Evolutionary conservation across 1,284 basidiomycete species (phyloP), one percentile per base, ranked within the genome.

Genomic region (Vanrija sp.): DNA sequence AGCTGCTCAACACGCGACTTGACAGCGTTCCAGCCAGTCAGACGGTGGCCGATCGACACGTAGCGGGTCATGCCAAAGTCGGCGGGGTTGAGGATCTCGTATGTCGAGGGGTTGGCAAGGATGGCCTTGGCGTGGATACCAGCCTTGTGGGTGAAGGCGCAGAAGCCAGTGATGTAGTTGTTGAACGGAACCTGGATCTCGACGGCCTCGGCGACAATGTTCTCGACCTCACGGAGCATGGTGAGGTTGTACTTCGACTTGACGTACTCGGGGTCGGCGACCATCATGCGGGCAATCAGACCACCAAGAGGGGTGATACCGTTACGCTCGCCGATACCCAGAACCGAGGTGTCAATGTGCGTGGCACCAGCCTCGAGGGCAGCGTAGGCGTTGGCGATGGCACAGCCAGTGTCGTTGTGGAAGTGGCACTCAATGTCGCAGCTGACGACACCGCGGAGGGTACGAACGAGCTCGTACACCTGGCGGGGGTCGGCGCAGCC

Each of bases 81-180:
- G 77, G 95, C 91, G 48, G 91, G 96, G 86, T 89, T 96, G 60
- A 83, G 78, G 56, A 80, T 80, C 73, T 81, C 80, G 69, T 98
- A 99, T 10, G 96, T 99, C 69, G 89, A 91, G 1, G 96, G 96
- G 83, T 99, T 98, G 82, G 98, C 98, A 55, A 99, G 85, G 78
- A 99, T 99, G 43, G 96, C 96, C 84, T 99, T 99, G 80, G 96
- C 96, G 78, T 99, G 96, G 67, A 99, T 99, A 78, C 96, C 96
- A 29, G 96, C 96, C 86, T 99, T 98, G 87, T 98, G 96, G 25
- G 96, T 99, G 81, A 99, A 99, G 18, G 96, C 96, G 75, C 96
- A 98, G 81, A 98, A 98, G 28, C 96, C 96, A 54, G 82, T 83
- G 67, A 83, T 82, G 72, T 82, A 81, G 78, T 79, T 80, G 74